Evolutionary conservation across 139 green algal species (phyloP).

Genomic region (Chlamydomonas sp.): DNA sequence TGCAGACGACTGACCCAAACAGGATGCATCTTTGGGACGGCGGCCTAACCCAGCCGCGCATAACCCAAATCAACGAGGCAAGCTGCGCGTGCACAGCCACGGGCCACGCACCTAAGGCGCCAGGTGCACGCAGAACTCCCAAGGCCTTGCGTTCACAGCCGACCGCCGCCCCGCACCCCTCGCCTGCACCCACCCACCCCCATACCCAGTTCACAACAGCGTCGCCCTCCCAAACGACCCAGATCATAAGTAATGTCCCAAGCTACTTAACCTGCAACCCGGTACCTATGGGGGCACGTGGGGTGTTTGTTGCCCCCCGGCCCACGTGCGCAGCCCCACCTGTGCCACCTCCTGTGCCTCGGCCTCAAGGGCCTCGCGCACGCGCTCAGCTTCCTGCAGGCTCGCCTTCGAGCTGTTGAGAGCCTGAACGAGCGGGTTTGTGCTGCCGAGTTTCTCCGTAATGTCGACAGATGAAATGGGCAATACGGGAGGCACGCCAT

Average conservation of each 20-base stretch:
- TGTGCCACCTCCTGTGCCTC: constrained; percentile 62
- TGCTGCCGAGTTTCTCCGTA: constrained; percentile 37
- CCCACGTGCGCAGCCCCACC: background rate
- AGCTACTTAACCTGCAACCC: too few relatives aligned
- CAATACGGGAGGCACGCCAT: background rate
- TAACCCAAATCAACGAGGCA: too few relatives aligned
- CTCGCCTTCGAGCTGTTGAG: constrained; percentile 27
- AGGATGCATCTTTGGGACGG: too few relatives aligned
- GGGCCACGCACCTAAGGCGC: too few relatives aligned
- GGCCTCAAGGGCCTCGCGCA: constrained; percentile 64
- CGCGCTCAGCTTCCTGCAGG: constrained; percentile 41
- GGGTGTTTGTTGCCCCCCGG: background rate
- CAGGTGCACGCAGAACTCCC: too few relatives aligned
- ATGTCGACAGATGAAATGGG: constrained; percentile 14
- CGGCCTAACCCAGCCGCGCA: too few relatives aligned
- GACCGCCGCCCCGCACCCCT: background rate
- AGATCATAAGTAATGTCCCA: too few relatives aligned
- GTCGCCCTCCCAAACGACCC: background rate
- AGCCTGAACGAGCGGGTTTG: constrained; percentile 28
- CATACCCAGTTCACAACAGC: background rate
- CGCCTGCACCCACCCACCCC: background rate
- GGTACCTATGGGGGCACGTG: background rate
- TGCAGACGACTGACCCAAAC: too few relatives aligned
- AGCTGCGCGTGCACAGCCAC: too few relatives aligned
- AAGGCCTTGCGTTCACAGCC: too few relatives aligned